These are phyloP conservation scores for Areca catechu DNA, from an alignment of 176 grass and related monocot genomes.

Conservation along the genomic window DNA sequence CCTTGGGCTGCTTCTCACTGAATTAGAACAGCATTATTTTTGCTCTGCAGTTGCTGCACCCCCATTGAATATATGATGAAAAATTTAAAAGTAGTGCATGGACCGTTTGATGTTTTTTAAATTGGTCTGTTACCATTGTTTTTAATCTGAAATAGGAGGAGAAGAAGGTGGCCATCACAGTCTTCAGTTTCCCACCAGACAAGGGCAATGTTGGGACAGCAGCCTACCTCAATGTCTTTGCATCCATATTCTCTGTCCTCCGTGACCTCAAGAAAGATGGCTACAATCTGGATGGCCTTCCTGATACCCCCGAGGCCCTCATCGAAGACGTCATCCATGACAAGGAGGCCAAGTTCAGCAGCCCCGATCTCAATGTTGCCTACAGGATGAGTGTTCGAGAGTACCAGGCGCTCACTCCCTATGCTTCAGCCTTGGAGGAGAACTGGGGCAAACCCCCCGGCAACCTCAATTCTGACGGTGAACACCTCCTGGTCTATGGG, in stretches of 20 bases:
- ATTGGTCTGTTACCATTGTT: not conserved
- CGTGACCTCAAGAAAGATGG: slow-evolving; percentile 58
- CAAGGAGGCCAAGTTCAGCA: slow-evolving; percentile 99
- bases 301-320: slow-evolving; percentile 57
- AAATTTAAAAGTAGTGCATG: too few species aligned
- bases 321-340: slow-evolving; percentile 97
- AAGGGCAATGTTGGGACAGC: slow-evolving; percentile 93
- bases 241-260: slow-evolving; percentile 81
- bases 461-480: slow-evolving; percentile 89
- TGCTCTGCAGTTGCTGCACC: too few species aligned
- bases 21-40: too few species aligned
- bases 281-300: slow-evolving; percentile 85
- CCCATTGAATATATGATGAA: too few species aligned
- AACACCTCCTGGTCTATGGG: slow-evolving; percentile 85
- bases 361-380: slow-evolving; percentile 85
- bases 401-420: slow-evolving; percentile 75
- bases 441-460: slow-evolving; percentile 96
- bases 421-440: slow-evolving; percentile 79
- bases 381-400: slow-evolving; percentile 83
- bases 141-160: slow-evolving; percentile 31
- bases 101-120: too few species aligned
- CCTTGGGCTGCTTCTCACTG: too few species aligned
- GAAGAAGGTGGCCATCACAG: slow-evolving; percentile 83
- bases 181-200: slow-evolving; percentile 99
- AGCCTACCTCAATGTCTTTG: slow-evolving; percentile 91